These are phyloP conservation scores for Prinsepia uniflora DNA, from an alignment of 306 rosid genomes.

Conservation along the genomic window DNA sequence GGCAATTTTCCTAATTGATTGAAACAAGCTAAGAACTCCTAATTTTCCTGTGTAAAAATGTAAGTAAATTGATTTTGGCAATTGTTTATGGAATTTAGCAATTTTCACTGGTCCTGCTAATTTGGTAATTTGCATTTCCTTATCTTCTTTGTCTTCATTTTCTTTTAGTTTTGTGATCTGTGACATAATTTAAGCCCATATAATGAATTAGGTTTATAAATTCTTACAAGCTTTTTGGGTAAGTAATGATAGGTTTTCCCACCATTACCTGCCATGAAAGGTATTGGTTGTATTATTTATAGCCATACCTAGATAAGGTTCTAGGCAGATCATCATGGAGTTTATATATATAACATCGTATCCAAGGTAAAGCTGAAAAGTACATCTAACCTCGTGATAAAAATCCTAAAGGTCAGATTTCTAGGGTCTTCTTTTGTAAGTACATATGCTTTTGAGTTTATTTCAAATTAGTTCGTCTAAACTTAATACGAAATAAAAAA, in stretches of 20 bases:
- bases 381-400: neutral
- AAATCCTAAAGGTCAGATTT: neutral
- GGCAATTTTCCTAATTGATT: slow-evolving; percentile 36
- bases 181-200: slow-evolving; percentile 5
- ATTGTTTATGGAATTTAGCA: neutral
- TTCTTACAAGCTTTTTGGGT: neutral
- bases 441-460: neutral
- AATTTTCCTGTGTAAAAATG: slow-evolving; percentile 2
- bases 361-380: neutral
- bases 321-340: neutral
- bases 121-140: neutral
- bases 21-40: neutral
- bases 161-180: neutral
- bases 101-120: neutral
- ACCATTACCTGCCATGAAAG: slow-evolving; percentile 12
- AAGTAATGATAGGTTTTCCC: slow-evolving; percentile 12
- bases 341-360: neutral
- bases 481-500: too few species aligned
- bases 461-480: too few species aligned
- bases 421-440: neutral
- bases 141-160: neutral
- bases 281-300: neutral
- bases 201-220: neutral
- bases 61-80: slow-evolving; percentile 2
- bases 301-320: neutral